phyloP scores from a whole-genome alignment of 768 basidiomycete species.

The Xerocomellus intermedius region DNA sequence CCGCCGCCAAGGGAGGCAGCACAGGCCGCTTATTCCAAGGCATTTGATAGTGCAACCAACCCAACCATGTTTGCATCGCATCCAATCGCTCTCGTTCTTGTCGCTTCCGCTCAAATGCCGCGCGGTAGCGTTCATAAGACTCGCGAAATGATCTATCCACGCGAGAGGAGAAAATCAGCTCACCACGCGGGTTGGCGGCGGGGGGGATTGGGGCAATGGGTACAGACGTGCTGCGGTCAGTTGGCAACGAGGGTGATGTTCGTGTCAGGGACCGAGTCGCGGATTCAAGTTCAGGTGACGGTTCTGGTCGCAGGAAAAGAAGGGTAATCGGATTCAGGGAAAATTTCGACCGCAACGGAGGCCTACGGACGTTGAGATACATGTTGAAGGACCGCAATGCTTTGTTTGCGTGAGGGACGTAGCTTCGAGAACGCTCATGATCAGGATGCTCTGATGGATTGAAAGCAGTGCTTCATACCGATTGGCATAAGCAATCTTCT shows the following conservation, averaged over 20 bases:
- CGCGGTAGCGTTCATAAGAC: slow-evolving; percentile 87
- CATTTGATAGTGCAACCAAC: slow-evolving; percentile 30
- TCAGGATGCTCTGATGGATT: slow-evolving; percentile 14
- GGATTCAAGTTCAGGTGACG: slow-evolving; percentile 20
- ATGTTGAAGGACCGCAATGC: slow-evolving; percentile 93
- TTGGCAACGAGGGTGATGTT: slow-evolving; percentile 32
- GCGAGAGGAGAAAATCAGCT: slow-evolving; percentile 92
- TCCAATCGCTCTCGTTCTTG: slow-evolving; percentile 57
- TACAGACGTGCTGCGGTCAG: slow-evolving; percentile 46
- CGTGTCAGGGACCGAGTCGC: slow-evolving; percentile 25
- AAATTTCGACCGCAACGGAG: slow-evolving; percentile 63
- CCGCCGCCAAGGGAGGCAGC: slow-evolving; percentile 2
- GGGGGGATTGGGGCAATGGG: slow-evolving; percentile 76
- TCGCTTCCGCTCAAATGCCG: slow-evolving; percentile 78
- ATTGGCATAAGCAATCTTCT: slow-evolving; percentile 96
- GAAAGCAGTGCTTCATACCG: slow-evolving; percentile 53
- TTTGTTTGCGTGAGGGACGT: slow-evolving; percentile 93
- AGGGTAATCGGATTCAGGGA: slow-evolving; percentile 40
- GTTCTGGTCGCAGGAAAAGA: slow-evolving; percentile 33
- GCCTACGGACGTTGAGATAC: slow-evolving; percentile 90
- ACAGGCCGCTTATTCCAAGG: slow-evolving; percentile 26
- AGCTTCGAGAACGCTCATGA: slow-evolving; percentile 49
- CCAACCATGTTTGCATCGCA: slow-evolving; percentile 30
- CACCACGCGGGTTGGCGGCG: slow-evolving; percentile 86
- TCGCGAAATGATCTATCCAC: slow-evolving; percentile 83